Percentiles rank a stretch among this genome's conserved stretches.
phyloP scores from a whole-genome alignment of 2,329 filamentous ascomycete genomes.

The Penicillium oxalicum region DNA sequence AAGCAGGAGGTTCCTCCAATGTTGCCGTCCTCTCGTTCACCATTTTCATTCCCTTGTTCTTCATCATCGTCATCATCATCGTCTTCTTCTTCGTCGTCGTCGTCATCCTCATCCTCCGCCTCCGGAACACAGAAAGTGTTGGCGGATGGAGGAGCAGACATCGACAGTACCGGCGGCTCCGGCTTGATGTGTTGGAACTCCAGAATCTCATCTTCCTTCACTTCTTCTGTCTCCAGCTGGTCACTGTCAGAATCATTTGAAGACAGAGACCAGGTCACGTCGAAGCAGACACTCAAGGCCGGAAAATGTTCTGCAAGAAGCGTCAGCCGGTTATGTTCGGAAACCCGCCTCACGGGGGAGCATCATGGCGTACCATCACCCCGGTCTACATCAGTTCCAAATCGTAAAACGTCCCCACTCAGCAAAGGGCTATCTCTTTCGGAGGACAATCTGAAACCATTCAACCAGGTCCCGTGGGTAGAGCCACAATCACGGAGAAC shows the following conservation, averaged over 20 bases:
- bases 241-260: not conserved
- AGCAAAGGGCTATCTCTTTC: conserved; percentile 36
- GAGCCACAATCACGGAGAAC: conserved; percentile 52
- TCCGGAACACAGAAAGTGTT: conserved; percentile 41
- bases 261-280: conserved; percentile 22
- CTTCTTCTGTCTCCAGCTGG: not conserved
- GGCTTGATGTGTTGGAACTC: not conserved
- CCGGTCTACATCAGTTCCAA: conserved; percentile 48
- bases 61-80: conserved; percentile 1
- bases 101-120: conserved; percentile 30
- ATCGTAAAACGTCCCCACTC: conserved; percentile 34
- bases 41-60: conserved; percentile 4
- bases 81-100: not conserved
- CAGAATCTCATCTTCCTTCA: not conserved
- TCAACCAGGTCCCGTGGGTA: conserved; percentile 58
- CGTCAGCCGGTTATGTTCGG: not conserved
- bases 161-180: not conserved
- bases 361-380: conserved; percentile 34
- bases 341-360: not conserved
- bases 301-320: conserved; percentile 24
- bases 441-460: conserved; percentile 40
- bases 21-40: not conserved
- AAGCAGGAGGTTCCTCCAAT: too few species aligned
- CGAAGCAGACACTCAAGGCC: conserved; percentile 29
- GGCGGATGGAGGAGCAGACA: conserved; percentile 10